Evolutionary conservation across 306 rosid genomes (phyloP), one percentile per base, ranked within the genome.

Genomic region (Quercus alba): DNA sequence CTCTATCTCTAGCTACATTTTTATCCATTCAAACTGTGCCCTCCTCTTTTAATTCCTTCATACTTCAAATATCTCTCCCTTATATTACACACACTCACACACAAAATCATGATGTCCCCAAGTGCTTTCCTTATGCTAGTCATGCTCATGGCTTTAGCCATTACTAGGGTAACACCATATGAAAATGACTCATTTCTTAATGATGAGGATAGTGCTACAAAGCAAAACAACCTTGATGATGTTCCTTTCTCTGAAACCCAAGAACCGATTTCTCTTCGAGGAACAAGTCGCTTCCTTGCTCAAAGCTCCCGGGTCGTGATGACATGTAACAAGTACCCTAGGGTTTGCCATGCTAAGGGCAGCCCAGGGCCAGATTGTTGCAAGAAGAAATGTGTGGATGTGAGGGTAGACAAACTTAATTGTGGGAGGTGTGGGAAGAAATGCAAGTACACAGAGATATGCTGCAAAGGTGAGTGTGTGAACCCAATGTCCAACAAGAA

Each of bases 371-470:
- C 82, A 4, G 84, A 82, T 25, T 91, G 93, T 82, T 91, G 96
- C 87, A 73, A 74, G 31, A 86, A 83, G 78, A 83, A 75, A 69
- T 91, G 96, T 56, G 93, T 91, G 3, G 75, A 86, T 8, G 18
- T 86, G 46, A 17, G 70, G n/a, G 70, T 30, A 0, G 92, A 91
- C 57, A 59, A 44, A 33, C 28, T 78, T 23, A 91, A 91, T 73
- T 91, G 97, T 56, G 94, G 97, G 21, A 84, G 17, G 76, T 91
- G 97, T 70, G 94, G 92, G 52, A 89, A 85, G 85, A 91, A 86
- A 76, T 91, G 97, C 58, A 77, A 75, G 72, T 86, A 75, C 63
- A 57, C 72, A 5, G 84, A 91, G 86, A 77, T 86, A 10, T 91
- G 97, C 58, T 91, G 94, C 38, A 75, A 77, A 25, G 94, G 94